Percentiles rank a stretch among this genome's conserved stretches.
Conservation (phyloP, 2,329 filamentous ascomycete genomes). For the Arthrobotrys iridis region DNA sequence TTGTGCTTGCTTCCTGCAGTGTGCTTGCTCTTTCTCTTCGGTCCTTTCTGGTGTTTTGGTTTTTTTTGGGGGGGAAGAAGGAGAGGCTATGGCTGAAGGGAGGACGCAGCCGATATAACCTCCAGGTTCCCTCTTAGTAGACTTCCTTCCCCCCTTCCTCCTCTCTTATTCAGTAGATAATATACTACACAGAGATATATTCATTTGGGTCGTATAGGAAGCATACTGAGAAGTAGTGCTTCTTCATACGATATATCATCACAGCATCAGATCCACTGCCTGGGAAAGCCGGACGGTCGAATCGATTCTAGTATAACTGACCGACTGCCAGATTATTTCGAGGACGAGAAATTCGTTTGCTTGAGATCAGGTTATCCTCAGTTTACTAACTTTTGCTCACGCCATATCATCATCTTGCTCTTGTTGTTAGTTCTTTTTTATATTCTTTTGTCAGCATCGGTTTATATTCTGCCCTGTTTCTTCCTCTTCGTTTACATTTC, state of each 20-base stretch:
- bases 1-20: conserved; percentile 12
- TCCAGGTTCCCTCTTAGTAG: conserved; percentile 19
- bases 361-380: conserved; percentile 54
- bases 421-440: conserved; percentile 19
- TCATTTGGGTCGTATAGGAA: conserved; percentile 34
- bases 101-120: conserved; percentile 32
- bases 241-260: conserved; percentile 44
- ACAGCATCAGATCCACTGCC: conserved; percentile 55
- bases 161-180: conserved; percentile 16
- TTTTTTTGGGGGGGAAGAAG: conserved; percentile 15
- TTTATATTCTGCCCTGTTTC: conserved; percentile 25
- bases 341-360: conserved; percentile 44
- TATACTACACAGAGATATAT: conserved; percentile 23
- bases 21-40: conserved; percentile 34
- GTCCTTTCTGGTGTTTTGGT: conserved; percentile 36
- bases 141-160: conserved; percentile 31
- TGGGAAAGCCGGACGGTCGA: conserved; percentile 54
- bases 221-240: conserved; percentile 46
- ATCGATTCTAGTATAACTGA: conserved; percentile 46
- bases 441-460: conserved; percentile 6
- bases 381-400: conserved; percentile 43
- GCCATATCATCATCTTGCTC: conserved; percentile 22
- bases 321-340: conserved; percentile 16
- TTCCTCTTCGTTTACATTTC: conserved; percentile 31
- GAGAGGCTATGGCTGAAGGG: neutral